A percentile compares a stretch with the other conserved stretches of the same genome.
Conservation (phyloP, 192 early-diverging fungal genomes). For the Coemansia interrupta region DNA sequence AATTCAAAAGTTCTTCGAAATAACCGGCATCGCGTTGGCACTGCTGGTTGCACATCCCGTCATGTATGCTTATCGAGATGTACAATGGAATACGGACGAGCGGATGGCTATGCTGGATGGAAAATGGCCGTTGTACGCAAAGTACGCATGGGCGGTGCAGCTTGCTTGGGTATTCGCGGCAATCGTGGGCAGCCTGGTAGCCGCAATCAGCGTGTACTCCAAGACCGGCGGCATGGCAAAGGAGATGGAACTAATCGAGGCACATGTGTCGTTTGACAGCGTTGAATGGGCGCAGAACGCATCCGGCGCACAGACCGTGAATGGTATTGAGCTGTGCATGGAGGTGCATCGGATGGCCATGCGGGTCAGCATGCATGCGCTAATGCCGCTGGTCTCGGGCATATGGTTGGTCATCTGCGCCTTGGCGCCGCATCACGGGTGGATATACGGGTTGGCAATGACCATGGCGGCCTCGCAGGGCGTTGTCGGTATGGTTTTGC, state of each 20-base stretch:
- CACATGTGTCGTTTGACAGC: no score
- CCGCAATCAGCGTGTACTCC: neutral
- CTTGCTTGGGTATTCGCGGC: constrained; percentile 6
- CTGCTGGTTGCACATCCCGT: constrained; percentile 20
- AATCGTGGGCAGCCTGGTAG: constrained; percentile 1
- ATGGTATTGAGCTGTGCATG: no score
- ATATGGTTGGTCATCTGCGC: constrained; percentile 18
- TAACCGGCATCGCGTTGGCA: neutral
- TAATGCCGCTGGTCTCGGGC: constrained; percentile 16
- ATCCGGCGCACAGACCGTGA: no score
- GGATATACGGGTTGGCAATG: constrained; percentile 19
- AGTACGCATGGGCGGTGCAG: constrained; percentile 8
- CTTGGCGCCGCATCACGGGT: constrained; percentile 8
- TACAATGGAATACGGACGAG: constrained; percentile 2
- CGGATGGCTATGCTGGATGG: constrained; percentile 8
- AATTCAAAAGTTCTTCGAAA: constrained; percentile 12
- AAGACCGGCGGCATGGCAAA: no score
- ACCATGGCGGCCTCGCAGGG: constrained; percentile 21
- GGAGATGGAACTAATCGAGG: no score
- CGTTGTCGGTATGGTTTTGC: constrained; percentile 11
- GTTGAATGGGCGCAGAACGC: no score
- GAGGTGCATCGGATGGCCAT: constrained; percentile 6
- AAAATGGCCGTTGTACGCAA: neutral
- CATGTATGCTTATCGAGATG: constrained; percentile 12
- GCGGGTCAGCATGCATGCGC: constrained; percentile 8